Evolutionary conservation across 2,329 filamentous ascomycete genomes (phyloP), one percentile per base, ranked within the genome.

Genomic region (Sodiomyces alkalinus): DNA sequence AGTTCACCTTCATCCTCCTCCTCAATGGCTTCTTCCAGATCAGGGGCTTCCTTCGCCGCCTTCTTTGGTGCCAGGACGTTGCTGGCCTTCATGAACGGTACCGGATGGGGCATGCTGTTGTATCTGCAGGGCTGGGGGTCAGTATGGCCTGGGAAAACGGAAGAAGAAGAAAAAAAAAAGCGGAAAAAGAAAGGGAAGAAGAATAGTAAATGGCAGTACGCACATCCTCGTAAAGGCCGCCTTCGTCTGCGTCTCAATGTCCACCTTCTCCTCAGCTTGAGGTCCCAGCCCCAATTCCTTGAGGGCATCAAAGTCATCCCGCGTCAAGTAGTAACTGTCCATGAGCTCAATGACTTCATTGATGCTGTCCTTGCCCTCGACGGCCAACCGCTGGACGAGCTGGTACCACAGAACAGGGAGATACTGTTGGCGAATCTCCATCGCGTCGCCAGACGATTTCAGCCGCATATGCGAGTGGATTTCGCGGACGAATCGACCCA

Each of bases 381-480:
- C 50, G 42, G 83, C 69, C 30, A 98, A 60, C 33, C 72, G 68
- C 41, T 79, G 74, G 39, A 93, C 65, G 14, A 87, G 64, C 44
- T 77, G 72, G 25, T 79, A 68, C 82, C 87, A 96, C 2, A 98
- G 63, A 2, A 86, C 60, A 1, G 90, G 90, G 39, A 98, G 56
- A 43, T 98, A 98, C 45, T 93, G 81, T 52, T 98, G 87, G 22
- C 90, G 78, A 40, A 96, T 73, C 52, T 98, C 90, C 46, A 93
- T 80, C 29, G 87, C 74, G 47, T 98, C 90, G 15, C 82, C 90
- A 20, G 85, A 92, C 8, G 82, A 77, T 39, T 76, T 76, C 33
- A 98, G 69, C 7, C 90, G 80, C 85, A 98, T 96, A 47, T 98
- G 90, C 5, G 85, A 82, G 49, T 98, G 90, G 5, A 98, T 83